These are phyloP conservation scores for Phycomyces blakesleeanus DNA, from an alignment of 192 early-diverging fungal genomes.

Conservation along the genomic window DNA sequence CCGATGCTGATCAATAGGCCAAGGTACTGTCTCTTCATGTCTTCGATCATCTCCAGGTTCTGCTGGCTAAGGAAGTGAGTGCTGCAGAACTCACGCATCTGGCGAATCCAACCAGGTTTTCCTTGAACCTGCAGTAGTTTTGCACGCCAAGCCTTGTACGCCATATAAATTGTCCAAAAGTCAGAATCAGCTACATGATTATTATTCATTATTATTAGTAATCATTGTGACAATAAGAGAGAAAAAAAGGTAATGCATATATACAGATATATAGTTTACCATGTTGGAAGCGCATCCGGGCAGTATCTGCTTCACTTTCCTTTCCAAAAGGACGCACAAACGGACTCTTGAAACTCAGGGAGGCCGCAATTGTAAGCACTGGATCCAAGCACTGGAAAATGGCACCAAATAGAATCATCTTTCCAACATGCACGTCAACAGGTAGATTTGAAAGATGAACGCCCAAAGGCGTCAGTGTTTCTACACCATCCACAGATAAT, in stretches of 20 bases:
- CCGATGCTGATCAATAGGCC: slow-evolving; percentile 46
- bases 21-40: slow-evolving; percentile 55
- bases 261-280: slow-evolving; percentile 11
- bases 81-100: slow-evolving; percentile 42
- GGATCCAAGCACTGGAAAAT: slow-evolving; percentile 64
- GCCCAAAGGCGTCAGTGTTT: slow-evolving; percentile 59
- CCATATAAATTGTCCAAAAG: slow-evolving; percentile 50
- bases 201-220: not conserved
- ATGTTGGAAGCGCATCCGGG: slow-evolving; percentile 37
- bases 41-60: slow-evolving; percentile 51
- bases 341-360: slow-evolving; percentile 45
- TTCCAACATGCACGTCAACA: slow-evolving; percentile 65
- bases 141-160: slow-evolving; percentile 47
- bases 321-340: slow-evolving; percentile 47
- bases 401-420: slow-evolving; percentile 63
- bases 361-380: slow-evolving; percentile 56
- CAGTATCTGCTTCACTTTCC: slow-evolving; percentile 47
- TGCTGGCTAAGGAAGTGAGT: slow-evolving; percentile 50
- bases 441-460: slow-evolving; percentile 59
- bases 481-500: slow-evolving; percentile 30
- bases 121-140: slow-evolving; percentile 17
- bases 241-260: not conserved
- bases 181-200: slow-evolving; percentile 37
- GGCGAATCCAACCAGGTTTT: slow-evolving; percentile 5
- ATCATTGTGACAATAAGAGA: not conserved